Evolutionary conservation across 371 early-diverging fungal species (phyloP).

Genomic region (Chytridium lagenaria): DNA sequence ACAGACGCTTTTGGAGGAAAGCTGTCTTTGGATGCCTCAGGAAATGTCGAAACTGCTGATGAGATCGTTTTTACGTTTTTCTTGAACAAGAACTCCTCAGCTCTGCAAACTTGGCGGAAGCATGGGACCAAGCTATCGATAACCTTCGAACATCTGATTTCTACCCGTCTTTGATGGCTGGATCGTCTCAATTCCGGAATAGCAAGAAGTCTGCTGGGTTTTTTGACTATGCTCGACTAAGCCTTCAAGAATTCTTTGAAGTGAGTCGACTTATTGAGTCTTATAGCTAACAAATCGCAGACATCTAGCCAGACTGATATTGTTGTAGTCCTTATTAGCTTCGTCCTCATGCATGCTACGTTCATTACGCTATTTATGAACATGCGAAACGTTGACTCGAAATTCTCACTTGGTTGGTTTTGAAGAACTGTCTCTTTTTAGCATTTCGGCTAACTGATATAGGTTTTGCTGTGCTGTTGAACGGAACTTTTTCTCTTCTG

Average conservation of each 20-base stretch:
- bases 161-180: not conserved
- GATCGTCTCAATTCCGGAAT: not conserved
- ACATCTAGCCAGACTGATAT: constrained; percentile 71
- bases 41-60: not conserved
- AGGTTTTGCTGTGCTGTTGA: constrained; percentile 64
- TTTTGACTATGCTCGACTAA: not conserved
- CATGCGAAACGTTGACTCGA: constrained; percentile 87
- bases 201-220: not conserved
- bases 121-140: constrained; percentile 30
- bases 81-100: constrained; percentile 21
- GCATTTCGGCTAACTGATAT: not conserved
- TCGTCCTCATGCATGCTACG: constrained; percentile 85
- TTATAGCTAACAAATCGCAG: constrained; percentile 49
- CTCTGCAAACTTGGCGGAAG: not conserved
- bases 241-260: not conserved
- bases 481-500: constrained; percentile 81
- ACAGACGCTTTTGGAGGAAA: not conserved
- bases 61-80: constrained; percentile 42
- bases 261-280: constrained; percentile 48
- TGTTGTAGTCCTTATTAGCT: constrained; percentile 78
- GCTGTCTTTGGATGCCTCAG: not conserved
- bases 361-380: constrained; percentile 82
- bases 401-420: constrained; percentile 72
- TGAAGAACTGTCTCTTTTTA: not conserved
- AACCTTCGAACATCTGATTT: constrained; percentile 16